Evolutionary conservation across 1,284 basidiomycete species (phyloP).

Genomic region (Nidula niveotomentosa): DNA sequence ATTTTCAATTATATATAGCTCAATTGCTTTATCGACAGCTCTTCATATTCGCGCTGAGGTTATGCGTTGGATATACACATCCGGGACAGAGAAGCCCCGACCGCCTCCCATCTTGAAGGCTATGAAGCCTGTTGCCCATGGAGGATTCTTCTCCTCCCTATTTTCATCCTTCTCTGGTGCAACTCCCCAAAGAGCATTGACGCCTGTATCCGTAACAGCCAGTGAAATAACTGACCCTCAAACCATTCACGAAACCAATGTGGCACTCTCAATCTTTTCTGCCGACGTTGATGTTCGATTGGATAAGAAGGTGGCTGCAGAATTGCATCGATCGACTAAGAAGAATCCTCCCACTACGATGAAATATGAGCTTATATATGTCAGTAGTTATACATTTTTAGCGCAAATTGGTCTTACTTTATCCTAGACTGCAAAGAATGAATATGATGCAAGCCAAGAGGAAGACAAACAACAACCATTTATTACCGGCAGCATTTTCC

Average conservation of each 20-base stretch:
- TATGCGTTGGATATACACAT: constrained; percentile 78
- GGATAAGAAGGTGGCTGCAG: constrained; percentile 70
- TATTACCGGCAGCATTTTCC: constrained; percentile 78
- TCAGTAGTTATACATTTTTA: constrained; percentile 30
- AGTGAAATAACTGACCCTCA: constrained; percentile 49
- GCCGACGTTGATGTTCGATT: constrained; percentile 79
- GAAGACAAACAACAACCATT: constrained; percentile 62
- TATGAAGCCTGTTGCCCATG: constrained; percentile 32
- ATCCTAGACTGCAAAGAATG: constrained; percentile 80
- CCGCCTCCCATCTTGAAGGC: constrained; percentile 21
- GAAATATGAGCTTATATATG: constrained; percentile 87
- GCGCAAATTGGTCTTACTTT: not conserved
- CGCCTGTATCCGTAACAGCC: constrained; percentile 37
- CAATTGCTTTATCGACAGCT: constrained; percentile 35
- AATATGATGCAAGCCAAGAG: constrained; percentile 76
- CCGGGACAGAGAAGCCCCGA: constrained; percentile 59
- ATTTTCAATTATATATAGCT: not conserved
- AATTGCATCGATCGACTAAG: constrained; percentile 92
- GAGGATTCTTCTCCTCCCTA: constrained; percentile 80
- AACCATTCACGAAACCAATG: constrained; percentile 58
- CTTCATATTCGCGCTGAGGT: constrained; percentile 84
- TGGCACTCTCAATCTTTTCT: constrained; percentile 82
- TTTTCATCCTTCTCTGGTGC: constrained; percentile 59
- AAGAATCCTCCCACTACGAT: constrained; percentile 87
- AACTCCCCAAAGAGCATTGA: constrained; percentile 36